Percentiles rank a stretch among this genome's conserved stretches.
phyloP scores from a whole-genome alignment of 306 rosid genomes.

The Lathyrus sativus region DNA sequence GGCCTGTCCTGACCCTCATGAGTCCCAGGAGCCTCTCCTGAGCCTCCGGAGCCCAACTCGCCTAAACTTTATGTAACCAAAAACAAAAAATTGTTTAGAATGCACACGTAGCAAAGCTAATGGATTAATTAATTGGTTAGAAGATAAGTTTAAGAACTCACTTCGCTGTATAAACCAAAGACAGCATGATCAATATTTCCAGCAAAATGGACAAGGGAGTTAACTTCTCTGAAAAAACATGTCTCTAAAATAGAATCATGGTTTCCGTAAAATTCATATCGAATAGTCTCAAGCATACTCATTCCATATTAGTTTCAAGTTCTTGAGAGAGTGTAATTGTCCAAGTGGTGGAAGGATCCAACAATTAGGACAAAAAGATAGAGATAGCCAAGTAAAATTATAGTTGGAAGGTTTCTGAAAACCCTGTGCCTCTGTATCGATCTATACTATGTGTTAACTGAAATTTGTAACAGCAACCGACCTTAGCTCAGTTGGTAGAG shows the following conservation, averaged over 20 bases:
- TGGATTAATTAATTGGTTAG: too few relatives aligned
- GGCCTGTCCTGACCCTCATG: background rate
- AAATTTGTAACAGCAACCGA: too few relatives aligned
- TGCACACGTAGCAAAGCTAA: background rate
- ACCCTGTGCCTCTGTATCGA: background rate
- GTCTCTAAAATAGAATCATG: background rate
- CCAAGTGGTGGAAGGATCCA: slow-evolving; percentile 19
- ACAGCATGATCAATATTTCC: too few relatives aligned
- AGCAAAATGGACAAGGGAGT: background rate
- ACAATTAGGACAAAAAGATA: background rate
- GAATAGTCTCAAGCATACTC: background rate
- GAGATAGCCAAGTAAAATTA: background rate
- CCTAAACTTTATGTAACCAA: background rate
- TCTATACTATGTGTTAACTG: background rate
- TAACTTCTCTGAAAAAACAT: too few relatives aligned
- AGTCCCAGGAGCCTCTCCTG: background rate
- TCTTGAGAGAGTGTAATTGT: background rate
- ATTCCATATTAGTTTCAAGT: fast-evolving
- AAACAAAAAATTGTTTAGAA: background rate
- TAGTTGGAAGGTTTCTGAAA: background rate
- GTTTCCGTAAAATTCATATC: background rate
- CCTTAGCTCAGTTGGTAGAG: too few relatives aligned
- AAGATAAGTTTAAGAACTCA: too few relatives aligned
- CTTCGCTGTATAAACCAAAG: too few relatives aligned
- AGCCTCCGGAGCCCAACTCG: background rate